phyloP scores from a whole-genome alignment of 441 rosid species.

The Manihot esculenta region DNA sequence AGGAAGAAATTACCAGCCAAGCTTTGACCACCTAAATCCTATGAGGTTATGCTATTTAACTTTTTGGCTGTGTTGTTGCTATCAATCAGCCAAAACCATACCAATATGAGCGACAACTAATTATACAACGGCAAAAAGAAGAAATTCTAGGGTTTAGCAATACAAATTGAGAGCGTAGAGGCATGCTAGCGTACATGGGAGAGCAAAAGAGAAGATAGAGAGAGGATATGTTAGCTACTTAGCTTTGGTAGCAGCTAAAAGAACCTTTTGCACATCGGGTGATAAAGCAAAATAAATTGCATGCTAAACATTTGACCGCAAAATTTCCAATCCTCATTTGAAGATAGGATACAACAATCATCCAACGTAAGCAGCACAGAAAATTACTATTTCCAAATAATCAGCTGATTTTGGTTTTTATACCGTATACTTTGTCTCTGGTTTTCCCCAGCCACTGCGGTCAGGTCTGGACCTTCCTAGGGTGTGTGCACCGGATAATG shows the following conservation, averaged over 20 bases:
- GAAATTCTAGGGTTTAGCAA: not conserved
- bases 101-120: not conserved
- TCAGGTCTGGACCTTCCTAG: conserved; percentile 94
- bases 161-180: not conserved
- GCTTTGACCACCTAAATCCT: not conserved
- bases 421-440: conserved; percentile 94
- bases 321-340: not conserved
- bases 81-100: not conserved
- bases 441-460: conserved; percentile 96
- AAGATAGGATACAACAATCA: not conserved
- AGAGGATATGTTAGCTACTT: not conserved
- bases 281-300: conserved; percentile 2
- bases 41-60: not conserved
- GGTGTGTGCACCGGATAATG: conserved; percentile 94
- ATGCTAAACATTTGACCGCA: not conserved
- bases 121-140: not conserved
- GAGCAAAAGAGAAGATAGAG: not conserved
- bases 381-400: not conserved
- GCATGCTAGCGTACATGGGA: not conserved
- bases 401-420: conserved; percentile 15
- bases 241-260: not conserved
- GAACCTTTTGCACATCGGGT: not conserved
- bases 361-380: not conserved
- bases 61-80: not conserved
- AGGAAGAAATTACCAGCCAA: not conserved